Conservation (phyloP, 306 rosid genomes). For the Dalbergia cultrata region DNA sequence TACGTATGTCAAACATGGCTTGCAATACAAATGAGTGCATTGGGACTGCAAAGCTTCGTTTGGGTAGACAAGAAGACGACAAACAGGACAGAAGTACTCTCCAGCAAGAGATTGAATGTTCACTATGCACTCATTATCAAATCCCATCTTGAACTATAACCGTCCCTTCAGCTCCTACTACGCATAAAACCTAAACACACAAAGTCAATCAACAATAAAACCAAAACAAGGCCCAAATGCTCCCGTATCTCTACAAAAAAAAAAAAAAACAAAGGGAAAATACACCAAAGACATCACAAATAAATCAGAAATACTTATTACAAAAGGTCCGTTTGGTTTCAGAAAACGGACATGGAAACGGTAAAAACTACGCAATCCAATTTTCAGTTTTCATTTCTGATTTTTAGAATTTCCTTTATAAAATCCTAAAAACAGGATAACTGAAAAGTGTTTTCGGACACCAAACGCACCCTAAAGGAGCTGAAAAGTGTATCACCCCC, state of each 20-base stretch:
- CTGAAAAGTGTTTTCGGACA: too few species aligned
- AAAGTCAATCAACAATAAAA: background rate
- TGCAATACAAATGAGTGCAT: slow-evolving; percentile 96
- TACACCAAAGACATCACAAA: background rate
- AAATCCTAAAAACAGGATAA: too few species aligned
- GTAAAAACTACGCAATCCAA: too few species aligned
- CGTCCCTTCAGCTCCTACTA: slow-evolving; percentile 55
- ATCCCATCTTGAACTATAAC: slow-evolving; percentile 70
- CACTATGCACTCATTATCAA: slow-evolving; percentile 95
- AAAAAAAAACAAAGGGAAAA: too few species aligned
- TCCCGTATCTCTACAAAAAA: background rate
- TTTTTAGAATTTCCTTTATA: too few species aligned
- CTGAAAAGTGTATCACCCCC: background rate
- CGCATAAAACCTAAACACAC: slow-evolving; percentile 53
- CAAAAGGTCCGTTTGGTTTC: too few species aligned
- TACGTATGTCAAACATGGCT: slow-evolving; percentile 85
- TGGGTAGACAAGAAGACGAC: slow-evolving; percentile 93
- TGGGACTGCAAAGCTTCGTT: slow-evolving; percentile 93
- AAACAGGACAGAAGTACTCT: slow-evolving; percentile 97
- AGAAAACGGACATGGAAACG: too few species aligned
- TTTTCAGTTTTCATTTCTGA: too few species aligned
- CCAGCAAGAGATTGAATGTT: slow-evolving; percentile 97
- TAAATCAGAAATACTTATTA: background rate
- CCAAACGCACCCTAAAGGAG: background rate
- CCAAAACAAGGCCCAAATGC: background rate